Percentiles rank a stretch among this genome's conserved stretches.
phyloP scores from a whole-genome alignment of 1,284 basidiomycete genomes.

The Apiotrichum veenhuisii region DNA sequence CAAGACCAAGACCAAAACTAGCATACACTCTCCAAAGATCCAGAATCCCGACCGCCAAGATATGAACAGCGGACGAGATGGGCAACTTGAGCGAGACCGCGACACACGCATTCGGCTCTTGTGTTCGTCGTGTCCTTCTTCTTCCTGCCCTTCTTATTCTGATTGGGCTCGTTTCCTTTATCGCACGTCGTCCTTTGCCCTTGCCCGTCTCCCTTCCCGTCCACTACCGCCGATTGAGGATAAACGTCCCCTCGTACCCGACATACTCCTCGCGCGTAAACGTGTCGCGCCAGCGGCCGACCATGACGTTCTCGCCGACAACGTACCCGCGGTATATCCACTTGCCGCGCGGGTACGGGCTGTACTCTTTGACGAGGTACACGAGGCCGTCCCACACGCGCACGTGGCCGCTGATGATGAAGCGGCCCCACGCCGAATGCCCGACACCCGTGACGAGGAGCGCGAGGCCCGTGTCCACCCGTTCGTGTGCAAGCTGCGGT shows the following conservation, averaged over 20 bases:
- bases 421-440: conserved; percentile 55
- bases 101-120: too few relatives aligned
- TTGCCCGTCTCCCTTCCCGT: neutral
- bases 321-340: conserved; percentile 55
- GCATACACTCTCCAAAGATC: too few relatives aligned
- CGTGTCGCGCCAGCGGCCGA: conserved; percentile 50
- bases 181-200: too few relatives aligned
- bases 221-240: conserved; percentile 38
- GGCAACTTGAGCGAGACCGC: too few relatives aligned
- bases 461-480: conserved; percentile 35
- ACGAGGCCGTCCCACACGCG: conserved; percentile 55
- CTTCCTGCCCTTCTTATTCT: too few relatives aligned
- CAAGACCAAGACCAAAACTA: too few relatives aligned
- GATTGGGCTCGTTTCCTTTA: too few relatives aligned
- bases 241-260: conserved; percentile 50
- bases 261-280: conserved; percentile 48
- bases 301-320: conserved; percentile 39
- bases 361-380: conserved; percentile 54
- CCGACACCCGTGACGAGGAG: conserved; percentile 53
- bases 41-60: too few relatives aligned
- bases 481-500: neutral
- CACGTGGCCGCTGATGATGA: conserved; percentile 53
- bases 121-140: too few relatives aligned
- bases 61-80: too few relatives aligned
- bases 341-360: conserved; percentile 42